A percentile compares a stretch with the other conserved stretches of the same genome.
These are phyloP conservation scores for Striga asiatica DNA, from an alignment of 257 asterid genomes.

Conservation along the genomic window DNA sequence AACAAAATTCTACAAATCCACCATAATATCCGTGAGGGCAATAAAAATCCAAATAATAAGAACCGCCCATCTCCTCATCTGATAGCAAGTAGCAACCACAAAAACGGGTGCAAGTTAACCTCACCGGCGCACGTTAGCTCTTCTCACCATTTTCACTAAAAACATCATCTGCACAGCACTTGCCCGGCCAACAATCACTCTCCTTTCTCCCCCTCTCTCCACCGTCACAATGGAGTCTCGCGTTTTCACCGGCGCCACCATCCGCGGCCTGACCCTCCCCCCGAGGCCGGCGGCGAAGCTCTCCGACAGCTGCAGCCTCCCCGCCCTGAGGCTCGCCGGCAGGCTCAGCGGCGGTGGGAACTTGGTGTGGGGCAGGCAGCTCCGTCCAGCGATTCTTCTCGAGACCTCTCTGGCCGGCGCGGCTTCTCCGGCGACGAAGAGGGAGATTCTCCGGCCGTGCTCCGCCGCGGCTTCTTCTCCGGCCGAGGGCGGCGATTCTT, in stretches of 20 bases:
- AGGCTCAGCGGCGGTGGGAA: slow-evolving; percentile 43
- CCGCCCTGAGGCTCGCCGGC: slow-evolving; percentile 29
- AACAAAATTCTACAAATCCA: not conserved
- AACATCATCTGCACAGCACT: not conserved
- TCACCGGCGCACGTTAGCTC: slow-evolving; percentile 23
- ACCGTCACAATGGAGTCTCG: slow-evolving; percentile 77
- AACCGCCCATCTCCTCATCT: slow-evolving; percentile 33
- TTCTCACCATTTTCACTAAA: not conserved
- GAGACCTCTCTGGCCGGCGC: slow-evolving; percentile 36
- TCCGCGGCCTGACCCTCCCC: slow-evolving; percentile 45
- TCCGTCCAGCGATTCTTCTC: slow-evolving; percentile 55
- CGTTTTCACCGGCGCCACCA: slow-evolving; percentile 68
- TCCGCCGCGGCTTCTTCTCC: slow-evolving; percentile 67
- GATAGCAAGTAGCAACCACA: slow-evolving; percentile 45
- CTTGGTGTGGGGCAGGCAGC: slow-evolving; percentile 67
- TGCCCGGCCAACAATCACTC: not conserved
- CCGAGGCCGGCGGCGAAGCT: slow-evolving; percentile 34
- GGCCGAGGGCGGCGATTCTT: slow-evolving; percentile 65
- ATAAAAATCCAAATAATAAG: slow-evolving; percentile 13
- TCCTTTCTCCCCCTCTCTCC: slow-evolving; percentile 13
- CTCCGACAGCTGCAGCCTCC: slow-evolving; percentile 21
- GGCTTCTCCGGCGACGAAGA: slow-evolving; percentile 24
- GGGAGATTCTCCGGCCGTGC: slow-evolving; percentile 42
- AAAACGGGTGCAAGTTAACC: slow-evolving; percentile 26
- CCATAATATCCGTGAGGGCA: slow-evolving; percentile 8